Evolutionary conservation across 2,329 filamentous ascomycete genomes (phyloP).

Genomic region (Beauveria sp.): DNA sequence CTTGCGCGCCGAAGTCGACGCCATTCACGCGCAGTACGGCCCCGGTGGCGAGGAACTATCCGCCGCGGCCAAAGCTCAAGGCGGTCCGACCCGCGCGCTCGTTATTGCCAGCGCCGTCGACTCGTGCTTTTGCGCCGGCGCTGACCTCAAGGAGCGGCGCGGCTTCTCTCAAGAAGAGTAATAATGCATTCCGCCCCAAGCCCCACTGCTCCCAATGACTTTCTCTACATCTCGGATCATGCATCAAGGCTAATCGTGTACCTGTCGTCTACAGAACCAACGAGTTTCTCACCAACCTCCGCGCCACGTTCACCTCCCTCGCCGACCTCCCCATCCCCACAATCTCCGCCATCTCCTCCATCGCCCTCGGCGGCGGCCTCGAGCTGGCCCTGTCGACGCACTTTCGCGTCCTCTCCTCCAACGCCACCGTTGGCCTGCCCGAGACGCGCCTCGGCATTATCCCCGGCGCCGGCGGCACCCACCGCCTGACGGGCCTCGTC

Average conservation of each 20-base stretch:
- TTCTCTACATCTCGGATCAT: too few relatives aligned
- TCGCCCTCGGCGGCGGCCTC: constrained; percentile 86
- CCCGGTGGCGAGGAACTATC: constrained; percentile 45
- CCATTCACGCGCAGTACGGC: constrained; percentile 58
- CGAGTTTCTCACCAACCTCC: constrained; percentile 69
- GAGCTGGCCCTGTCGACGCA: constrained; percentile 87
- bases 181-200: neutral
- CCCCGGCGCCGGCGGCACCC: constrained; percentile 88
- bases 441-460: constrained; percentile 92
- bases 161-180: constrained; percentile 74
- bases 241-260: neutral
- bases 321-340: constrained; percentile 77
- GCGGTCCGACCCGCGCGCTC: constrained; percentile 65
- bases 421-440: constrained; percentile 71
- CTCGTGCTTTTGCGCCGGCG: constrained; percentile 83
- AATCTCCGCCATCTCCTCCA: constrained; percentile 76
- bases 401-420: constrained; percentile 78
- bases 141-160: constrained; percentile 83
- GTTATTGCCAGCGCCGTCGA: constrained; percentile 82
- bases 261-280: constrained; percentile 50
- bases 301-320: constrained; percentile 66
- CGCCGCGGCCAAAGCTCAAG: constrained; percentile 34
- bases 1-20: constrained; percentile 64
- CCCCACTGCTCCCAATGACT: too few relatives aligned
- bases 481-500: constrained; percentile 74